A percentile compares a stretch with the other conserved stretches of the same genome.
phyloP scores from a whole-genome alignment of 371 early-diverging fungal species.

The Gilbertella persicaria region DNA sequence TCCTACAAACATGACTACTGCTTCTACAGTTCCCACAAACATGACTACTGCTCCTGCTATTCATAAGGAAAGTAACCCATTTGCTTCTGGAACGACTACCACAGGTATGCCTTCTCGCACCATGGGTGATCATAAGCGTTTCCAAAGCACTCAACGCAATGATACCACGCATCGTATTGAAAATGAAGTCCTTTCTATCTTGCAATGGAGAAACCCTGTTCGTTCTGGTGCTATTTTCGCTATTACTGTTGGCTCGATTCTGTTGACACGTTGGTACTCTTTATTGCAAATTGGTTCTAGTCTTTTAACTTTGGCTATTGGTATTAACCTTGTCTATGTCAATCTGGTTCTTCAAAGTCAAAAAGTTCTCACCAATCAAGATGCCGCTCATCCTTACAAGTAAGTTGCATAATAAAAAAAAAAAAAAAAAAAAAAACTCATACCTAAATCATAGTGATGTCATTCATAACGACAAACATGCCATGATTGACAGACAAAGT shows the following conservation, averaged over 20 bases:
- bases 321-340: constrained; percentile 45
- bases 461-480: constrained; percentile 22
- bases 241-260: constrained; percentile 25
- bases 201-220: constrained; percentile 45
- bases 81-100: neutral
- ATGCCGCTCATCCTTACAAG: constrained; percentile 39
- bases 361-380: constrained; percentile 27
- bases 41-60: neutral
- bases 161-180: constrained; percentile 44
- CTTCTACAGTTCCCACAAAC: neutral
- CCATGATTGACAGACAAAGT: constrained; percentile 26
- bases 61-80: constrained; percentile 4
- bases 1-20: neutral
- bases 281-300: constrained; percentile 38
- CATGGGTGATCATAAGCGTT: too few relatives aligned
- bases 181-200: constrained; percentile 21
- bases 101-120: too few relatives aligned
- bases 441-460: constrained; percentile 19
- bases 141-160: constrained; percentile 19
- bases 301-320: constrained; percentile 35
- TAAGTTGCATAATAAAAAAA: constrained; percentile 10
- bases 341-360: constrained; percentile 37
- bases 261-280: constrained; percentile 43
- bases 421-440: neutral
- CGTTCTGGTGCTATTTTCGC: constrained; percentile 35